A percentile compares a stretch with the other conserved stretches of the same genome.
These are phyloP conservation scores for Effrenium voratum DNA, from an alignment of 73 alveolate species.

Conservation along the genomic window DNA sequence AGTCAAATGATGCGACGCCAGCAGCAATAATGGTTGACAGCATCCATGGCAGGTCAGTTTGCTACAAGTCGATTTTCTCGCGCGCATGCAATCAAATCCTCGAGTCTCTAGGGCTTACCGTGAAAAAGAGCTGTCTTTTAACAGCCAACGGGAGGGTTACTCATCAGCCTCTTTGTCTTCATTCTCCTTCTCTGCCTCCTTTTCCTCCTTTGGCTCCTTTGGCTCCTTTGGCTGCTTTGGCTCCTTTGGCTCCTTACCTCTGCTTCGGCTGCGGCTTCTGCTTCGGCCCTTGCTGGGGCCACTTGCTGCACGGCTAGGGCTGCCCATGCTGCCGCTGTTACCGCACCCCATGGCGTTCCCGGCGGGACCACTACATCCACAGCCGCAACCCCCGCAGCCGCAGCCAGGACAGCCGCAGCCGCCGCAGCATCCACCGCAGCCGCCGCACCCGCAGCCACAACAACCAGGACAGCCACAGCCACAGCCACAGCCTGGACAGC, in stretches of 20 bases:
- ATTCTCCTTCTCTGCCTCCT: neutral
- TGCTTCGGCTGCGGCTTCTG: slow-evolving; percentile 71
- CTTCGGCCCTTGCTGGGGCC: slow-evolving; percentile 51
- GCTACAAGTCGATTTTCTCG: no score
- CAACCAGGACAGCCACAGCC: slow-evolving; percentile 9
- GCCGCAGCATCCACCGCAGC: neutral
- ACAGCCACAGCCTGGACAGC: slow-evolving; percentile 12
- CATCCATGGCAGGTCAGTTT: no score
- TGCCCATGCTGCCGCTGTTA: slow-evolving; percentile 69
- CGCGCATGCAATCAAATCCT: no score
- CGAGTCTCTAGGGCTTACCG: no score
- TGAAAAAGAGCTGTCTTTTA: slow-evolving; percentile 12
- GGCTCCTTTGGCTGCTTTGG: no score
- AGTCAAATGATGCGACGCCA: no score
- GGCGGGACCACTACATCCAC: slow-evolving; percentile 13
- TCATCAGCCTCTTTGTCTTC: neutral
- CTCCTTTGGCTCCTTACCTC: neutral
- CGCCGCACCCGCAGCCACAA: slow-evolving; percentile 7
- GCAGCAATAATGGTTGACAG: no score
- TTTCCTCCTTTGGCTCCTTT: slow-evolving; percentile 20
- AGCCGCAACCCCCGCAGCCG: slow-evolving; percentile 28
- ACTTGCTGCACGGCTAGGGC: slow-evolving; percentile 54
- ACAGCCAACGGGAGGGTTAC: slow-evolving; percentile 27
- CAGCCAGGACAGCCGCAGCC: slow-evolving; percentile 41
- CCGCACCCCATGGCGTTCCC: slow-evolving; percentile 69